Evolutionary conservation across 257 asterid genomes (phyloP), one percentile per base, ranked within the genome.

Genomic region (Nicotiana benthamiana): DNA sequence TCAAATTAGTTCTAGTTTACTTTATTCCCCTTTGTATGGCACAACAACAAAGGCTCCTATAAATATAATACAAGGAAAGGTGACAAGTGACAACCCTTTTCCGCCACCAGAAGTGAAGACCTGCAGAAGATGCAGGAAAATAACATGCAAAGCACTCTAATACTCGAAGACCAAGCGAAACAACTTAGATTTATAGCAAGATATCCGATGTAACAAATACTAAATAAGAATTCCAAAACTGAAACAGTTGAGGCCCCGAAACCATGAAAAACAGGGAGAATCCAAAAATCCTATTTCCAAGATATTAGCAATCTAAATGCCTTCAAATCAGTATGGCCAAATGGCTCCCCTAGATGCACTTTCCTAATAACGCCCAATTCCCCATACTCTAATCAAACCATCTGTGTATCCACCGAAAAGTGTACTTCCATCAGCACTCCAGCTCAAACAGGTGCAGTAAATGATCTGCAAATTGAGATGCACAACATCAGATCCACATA

Each of bases 361-460:
- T 80, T 48, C 62, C 88, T 90, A 91, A 85, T 87, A 91, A 30
- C 97, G 95, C 18, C 87, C 85, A 6, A 93, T 36, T 3, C 90
- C 92, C 91, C 92, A 93, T 36, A 93, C 97, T 70, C 97, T 87
- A 72, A 93, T 84, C 30, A 93, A 88, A 36, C 97, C 97, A 53
- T 91, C 97, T 0, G 97, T 93, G 40, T 88, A 93, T 20, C 97
- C 97, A 82, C 97, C 88, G 86, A 90, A 93, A 27, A 93, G 97
- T 28, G 93, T 93, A 87, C 93, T 90, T 81, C 97, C 97, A 87
- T 92, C 97, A 1, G 89, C 89, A 53, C 93, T 92, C 97, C 95
- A 93, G 86, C 20, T 86, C 70, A 93, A 88, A 85, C 97, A 80
- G 81, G 97, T 93, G 84, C 98, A 92, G 82, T 86, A 89, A 40